Evolutionary conservation across 169 alveolate genomes (phyloP).

Genomic region (Cryptosporidium andersoni): DNA sequence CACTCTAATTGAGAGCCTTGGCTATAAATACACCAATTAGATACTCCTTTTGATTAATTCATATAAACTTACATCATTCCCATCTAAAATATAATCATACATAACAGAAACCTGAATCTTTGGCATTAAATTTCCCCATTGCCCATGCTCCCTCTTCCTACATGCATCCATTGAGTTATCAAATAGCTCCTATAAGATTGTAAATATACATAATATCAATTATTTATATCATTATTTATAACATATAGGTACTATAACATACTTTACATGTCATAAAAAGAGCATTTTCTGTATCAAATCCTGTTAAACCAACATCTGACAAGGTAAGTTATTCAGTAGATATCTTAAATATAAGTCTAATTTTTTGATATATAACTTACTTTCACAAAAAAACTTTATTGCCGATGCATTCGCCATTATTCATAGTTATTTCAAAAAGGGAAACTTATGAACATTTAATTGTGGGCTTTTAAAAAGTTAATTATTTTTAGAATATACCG

Average conservation of each 20-base stretch:
- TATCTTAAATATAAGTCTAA: background rate
- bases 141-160: constrained; percentile 1
- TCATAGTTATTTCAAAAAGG: background rate
- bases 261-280: constrained; percentile 66
- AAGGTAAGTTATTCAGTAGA: background rate
- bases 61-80: constrained; percentile 30
- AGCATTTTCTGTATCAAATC: constrained; percentile 66
- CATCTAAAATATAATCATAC: constrained; percentile 19
- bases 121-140: constrained; percentile 26
- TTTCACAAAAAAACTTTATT: constrained; percentile 54
- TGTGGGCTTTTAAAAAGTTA: background rate
- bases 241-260: background rate
- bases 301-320: constrained; percentile 62
- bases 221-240: background rate
- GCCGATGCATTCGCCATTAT: constrained; percentile 49
- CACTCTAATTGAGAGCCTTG: constrained; percentile 13
- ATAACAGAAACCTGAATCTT: constrained; percentile 9
- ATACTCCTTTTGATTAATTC: background rate
- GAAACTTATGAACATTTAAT: background rate
- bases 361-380: constrained; percentile 16
- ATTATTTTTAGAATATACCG: background rate
- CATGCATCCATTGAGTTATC: constrained; percentile 69
- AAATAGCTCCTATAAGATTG: constrained; percentile 28
- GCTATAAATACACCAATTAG: background rate
- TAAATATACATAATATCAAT: background rate